Evolutionary conservation across 2,329 filamentous ascomycete genomes (phyloP).

Genomic region (Proliferodiscus dingleyae): DNA sequence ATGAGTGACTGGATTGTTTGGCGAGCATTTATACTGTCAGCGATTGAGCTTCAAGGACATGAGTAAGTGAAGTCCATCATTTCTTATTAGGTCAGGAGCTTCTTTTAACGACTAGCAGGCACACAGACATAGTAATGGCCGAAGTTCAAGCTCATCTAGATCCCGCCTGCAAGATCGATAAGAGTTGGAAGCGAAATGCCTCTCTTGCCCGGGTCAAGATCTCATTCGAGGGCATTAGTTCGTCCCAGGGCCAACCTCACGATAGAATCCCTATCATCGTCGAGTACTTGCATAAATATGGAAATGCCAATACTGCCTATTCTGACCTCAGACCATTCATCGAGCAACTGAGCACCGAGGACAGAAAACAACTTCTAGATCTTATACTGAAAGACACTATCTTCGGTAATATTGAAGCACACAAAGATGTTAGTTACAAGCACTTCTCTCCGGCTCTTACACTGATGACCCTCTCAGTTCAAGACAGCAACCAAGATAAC

Average conservation of each 20-base stretch:
- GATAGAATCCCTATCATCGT: conserved; percentile 16
- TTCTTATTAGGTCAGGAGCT: background rate
- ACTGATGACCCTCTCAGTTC: conserved; percentile 15
- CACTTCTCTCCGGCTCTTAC: conserved; percentile 2
- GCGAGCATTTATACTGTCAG: conserved; percentile 28
- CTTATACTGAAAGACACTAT: conserved; percentile 8
- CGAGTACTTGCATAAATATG: conserved; percentile 28
- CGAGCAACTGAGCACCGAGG: conserved; percentile 16
- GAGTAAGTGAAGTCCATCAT: conserved; percentile 24
- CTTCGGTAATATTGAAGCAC: conserved; percentile 1
- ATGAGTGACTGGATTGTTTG: conserved; percentile 33
- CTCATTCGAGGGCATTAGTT: conserved; percentile 15
- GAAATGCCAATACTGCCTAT: conserved; percentile 28
- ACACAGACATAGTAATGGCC: conserved; percentile 14
- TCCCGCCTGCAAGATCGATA: conserved; percentile 27
- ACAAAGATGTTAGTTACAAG: conserved; percentile 3
- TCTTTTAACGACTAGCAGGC: conserved; percentile 12
- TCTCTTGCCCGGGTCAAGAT: conserved; percentile 27
- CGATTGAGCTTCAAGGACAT: conserved; percentile 17
- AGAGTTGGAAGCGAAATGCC: conserved; percentile 32
- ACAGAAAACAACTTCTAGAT: conserved; percentile 16
- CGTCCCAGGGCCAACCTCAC: conserved; percentile 7
- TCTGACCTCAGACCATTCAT: conserved; percentile 28
- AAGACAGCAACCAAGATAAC: conserved; percentile 21
- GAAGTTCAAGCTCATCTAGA: conserved; percentile 30